Conservation (phyloP, 139 green algal species). For the Parachlorella kessleri region DNA sequence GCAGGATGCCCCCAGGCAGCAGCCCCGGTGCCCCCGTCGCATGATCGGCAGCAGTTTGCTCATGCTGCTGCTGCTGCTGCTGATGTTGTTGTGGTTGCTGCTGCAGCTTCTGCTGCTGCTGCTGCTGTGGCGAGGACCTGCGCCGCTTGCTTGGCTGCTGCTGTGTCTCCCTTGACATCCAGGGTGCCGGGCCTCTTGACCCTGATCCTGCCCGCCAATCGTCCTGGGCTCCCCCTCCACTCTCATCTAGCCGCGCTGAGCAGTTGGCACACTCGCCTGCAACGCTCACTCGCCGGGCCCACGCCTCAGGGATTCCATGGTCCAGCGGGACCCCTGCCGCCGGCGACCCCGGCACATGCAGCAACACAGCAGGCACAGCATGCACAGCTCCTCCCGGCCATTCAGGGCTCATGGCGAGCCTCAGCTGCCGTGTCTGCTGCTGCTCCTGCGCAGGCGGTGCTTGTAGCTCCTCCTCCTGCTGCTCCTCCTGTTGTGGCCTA, state of each 20-base stretch:
- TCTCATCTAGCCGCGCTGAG: not conserved
- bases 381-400: not conserved
- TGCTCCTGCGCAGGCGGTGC: not conserved
- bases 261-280: not conserved
- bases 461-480: constrained; percentile 1
- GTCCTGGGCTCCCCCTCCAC: not conserved
- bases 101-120: not conserved
- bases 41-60: not conserved
- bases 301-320: not conserved
- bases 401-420: not conserved
- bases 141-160: not conserved
- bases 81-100: not conserved
- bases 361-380: not conserved
- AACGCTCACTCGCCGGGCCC: not conserved
- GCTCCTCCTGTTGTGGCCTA: not conserved
- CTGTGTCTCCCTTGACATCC: not conserved
- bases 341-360: not conserved
- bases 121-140: not conserved
- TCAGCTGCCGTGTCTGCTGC: not conserved
- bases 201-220: not conserved
- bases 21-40: too few relatives aligned
- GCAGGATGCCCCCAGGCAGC: too few relatives aligned
- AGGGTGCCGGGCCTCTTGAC: not conserved
- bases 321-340: not conserved
- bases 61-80: not conserved